These are phyloP conservation scores for Comarum palustre DNA, from an alignment of 306 rosid species.

Conservation along the genomic window DNA sequence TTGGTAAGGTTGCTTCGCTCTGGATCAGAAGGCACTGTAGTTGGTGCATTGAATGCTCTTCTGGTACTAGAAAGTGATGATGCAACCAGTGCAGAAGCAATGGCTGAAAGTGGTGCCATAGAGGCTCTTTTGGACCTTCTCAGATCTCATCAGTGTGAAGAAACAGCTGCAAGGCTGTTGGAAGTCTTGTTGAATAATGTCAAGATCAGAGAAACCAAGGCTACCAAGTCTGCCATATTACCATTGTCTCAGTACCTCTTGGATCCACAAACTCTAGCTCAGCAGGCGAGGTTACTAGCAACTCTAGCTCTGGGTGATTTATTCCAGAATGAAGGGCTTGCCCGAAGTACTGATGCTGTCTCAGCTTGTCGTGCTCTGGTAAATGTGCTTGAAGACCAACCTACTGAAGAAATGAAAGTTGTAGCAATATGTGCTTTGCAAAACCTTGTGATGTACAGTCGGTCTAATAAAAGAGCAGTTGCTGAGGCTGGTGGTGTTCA, in stretches of 20 bases:
- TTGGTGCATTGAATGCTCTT: slow-evolving; percentile 95
- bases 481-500: slow-evolving; percentile 99
- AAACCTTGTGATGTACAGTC: slow-evolving; percentile 97
- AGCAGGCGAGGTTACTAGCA: slow-evolving; percentile 91
- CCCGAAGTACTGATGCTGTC: slow-evolving; percentile 91
- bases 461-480: slow-evolving; percentile 93
- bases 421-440: slow-evolving; percentile 98
- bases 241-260: slow-evolving; percentile 95
- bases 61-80: slow-evolving; percentile 96
- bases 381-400: slow-evolving; percentile 97
- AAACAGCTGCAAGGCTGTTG: slow-evolving; percentile 88
- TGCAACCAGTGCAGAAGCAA: slow-evolving; percentile 89
- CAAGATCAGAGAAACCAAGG: slow-evolving; percentile 93
- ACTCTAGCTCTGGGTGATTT: slow-evolving; percentile 97
- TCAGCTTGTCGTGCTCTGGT: slow-evolving; percentile 98
- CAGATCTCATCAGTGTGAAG: slow-evolving; percentile 92
- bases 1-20: slow-evolving; percentile 93
- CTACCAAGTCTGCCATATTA: slow-evolving; percentile 75
- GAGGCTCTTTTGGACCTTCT: slow-evolving; percentile 97
- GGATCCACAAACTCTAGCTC: slow-evolving; percentile 99
- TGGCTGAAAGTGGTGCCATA: slow-evolving; percentile 99
- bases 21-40: slow-evolving; percentile 75
- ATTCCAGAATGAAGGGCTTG: slow-evolving; percentile 91
- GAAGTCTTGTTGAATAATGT: slow-evolving; percentile 92
- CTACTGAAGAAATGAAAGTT: slow-evolving; percentile 99